phyloP scores from a whole-genome alignment of 75 land plant genomes.

The Pseudotsuga menziesii region DNA sequence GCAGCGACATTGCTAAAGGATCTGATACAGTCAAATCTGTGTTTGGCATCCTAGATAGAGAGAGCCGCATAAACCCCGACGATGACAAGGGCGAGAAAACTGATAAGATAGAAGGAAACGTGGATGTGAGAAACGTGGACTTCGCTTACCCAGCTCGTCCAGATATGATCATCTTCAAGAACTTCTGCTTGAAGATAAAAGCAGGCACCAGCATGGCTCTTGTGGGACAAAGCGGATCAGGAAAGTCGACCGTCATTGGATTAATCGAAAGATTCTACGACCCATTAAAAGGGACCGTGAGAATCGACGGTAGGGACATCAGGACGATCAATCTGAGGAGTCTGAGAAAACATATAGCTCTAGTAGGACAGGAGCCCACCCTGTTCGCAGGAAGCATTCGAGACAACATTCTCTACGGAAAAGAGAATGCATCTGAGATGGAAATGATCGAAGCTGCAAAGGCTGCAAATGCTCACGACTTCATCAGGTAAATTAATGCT shows the following conservation, averaged over 20 bases:
- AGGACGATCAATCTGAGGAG: constrained; percentile 33
- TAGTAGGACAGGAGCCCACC: constrained; percentile 71
- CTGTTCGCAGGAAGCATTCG: constrained; percentile 55
- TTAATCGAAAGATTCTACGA: constrained; percentile 68
- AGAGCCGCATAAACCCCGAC: constrained; percentile 29
- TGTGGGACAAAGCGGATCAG: constrained; percentile 70
- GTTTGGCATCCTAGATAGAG: constrained; percentile 34
- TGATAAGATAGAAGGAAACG: constrained; percentile 64
- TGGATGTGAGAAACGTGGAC: constrained; percentile 71
- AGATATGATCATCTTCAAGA: constrained; percentile 31
- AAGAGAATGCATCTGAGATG: constrained; percentile 44
- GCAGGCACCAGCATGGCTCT: constrained; percentile 58
- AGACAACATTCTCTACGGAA: constrained; percentile 60
- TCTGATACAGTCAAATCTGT: constrained; percentile 31
- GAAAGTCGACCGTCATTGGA: constrained; percentile 68
- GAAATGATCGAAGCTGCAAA: constrained; percentile 66
- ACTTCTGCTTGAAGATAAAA: constrained; percentile 44
- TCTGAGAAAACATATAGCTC: constrained; percentile 39
- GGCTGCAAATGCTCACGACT: constrained; percentile 73
- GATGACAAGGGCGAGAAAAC: constrained; percentile 17
- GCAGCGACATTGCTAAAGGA: constrained; percentile 58
- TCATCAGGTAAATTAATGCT: constrained; percentile 58
- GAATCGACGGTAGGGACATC: constrained; percentile 53
- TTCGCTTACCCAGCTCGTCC: constrained; percentile 73
- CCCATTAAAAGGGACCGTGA: constrained; percentile 41